Evolutionary conservation across 176 grass and related monocot genomes (phyloP).

Genomic region (Tuctoria greenei): DNA sequence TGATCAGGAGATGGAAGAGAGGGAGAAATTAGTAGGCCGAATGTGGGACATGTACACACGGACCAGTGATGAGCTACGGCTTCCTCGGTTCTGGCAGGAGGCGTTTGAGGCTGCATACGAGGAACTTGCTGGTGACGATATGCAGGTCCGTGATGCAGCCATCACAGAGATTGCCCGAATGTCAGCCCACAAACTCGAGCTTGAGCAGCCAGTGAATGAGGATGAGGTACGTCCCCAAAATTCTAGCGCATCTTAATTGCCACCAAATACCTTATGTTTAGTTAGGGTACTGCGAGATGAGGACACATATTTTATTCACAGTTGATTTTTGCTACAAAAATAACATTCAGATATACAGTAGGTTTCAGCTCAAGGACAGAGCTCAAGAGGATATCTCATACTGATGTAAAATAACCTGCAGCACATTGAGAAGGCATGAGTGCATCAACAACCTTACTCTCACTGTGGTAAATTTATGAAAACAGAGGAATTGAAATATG

Average conservation of each 20-base stretch:
- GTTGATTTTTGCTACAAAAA: background rate
- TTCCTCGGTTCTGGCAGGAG: slow-evolving; percentile 80
- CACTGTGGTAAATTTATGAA: too few species aligned
- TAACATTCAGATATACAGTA: background rate
- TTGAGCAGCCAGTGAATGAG: slow-evolving; percentile 48
- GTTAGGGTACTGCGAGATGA: too few species aligned
- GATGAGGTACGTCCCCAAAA: slow-evolving; percentile 29
- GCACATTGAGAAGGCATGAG: too few species aligned
- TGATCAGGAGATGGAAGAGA: slow-evolving; percentile 87
- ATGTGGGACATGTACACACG: slow-evolving; percentile 94
- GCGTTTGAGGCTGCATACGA: slow-evolving; percentile 89
- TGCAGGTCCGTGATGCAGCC: slow-evolving; percentile 48
- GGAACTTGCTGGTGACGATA: slow-evolving; percentile 76
- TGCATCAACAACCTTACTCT: too few species aligned
- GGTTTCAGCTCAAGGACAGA: background rate
- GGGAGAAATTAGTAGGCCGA: slow-evolving; percentile 72
- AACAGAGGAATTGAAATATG: too few species aligned
- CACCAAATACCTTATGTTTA: too few species aligned
- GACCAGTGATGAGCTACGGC: slow-evolving; percentile 48
- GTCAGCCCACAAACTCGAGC: slow-evolving; percentile 67
- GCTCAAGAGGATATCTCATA: background rate
- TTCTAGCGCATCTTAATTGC: too few species aligned
- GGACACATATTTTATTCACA: background rate
- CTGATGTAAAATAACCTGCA: too few species aligned
- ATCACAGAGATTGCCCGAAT: slow-evolving; percentile 77